A percentile compares a stretch with the other conserved stretches of the same genome.
These are phyloP conservation scores for Deinandra increscens DNA, from an alignment of 129 eudicot genomes.

Conservation along the genomic window DNA sequence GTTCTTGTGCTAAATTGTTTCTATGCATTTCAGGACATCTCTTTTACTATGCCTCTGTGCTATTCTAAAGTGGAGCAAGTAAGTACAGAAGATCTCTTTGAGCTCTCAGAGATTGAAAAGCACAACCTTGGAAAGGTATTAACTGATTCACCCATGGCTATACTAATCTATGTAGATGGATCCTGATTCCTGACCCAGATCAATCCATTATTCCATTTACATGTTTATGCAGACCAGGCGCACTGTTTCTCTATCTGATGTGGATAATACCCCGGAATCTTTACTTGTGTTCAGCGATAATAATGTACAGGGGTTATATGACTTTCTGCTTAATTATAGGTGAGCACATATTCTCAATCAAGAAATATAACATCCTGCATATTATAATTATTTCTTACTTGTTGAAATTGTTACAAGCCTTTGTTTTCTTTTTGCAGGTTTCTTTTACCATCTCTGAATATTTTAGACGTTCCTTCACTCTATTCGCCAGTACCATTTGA, in stretches of 20 bases:
- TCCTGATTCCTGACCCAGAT: background rate
- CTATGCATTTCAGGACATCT: slow-evolving; percentile 53
- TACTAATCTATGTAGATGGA: background rate
- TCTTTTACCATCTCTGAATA: slow-evolving; percentile 49
- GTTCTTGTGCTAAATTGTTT: background rate
- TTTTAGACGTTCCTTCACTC: slow-evolving; percentile 73
- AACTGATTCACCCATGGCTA: background rate
- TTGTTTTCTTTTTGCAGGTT: slow-evolving; percentile 45
- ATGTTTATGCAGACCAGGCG: slow-evolving; percentile 58
- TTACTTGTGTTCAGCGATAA: slow-evolving; percentile 61
- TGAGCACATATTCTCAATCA: slow-evolving; percentile 20
- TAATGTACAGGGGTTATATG: slow-evolving; percentile 75
- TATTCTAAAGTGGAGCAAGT: slow-evolving; percentile 76
- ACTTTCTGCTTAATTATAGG: slow-evolving; percentile 85
- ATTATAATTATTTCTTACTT: background rate
- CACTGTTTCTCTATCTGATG: slow-evolving; percentile 43
- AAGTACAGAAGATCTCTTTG: slow-evolving; percentile 83
- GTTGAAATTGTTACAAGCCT: background rate
- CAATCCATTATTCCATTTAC: background rate
- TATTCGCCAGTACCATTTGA: slow-evolving; percentile 81
- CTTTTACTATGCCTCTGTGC: slow-evolving; percentile 85
- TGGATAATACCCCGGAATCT: slow-evolving; percentile 85
- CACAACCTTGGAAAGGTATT: slow-evolving; percentile 75
- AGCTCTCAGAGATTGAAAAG: slow-evolving; percentile 90
- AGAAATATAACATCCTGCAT: background rate